A percentile compares a stretch with the other conserved stretches of the same genome.
Conservation (phyloP, 768 basidiomycete genomes). For the Tulasnella sp. region DNA sequence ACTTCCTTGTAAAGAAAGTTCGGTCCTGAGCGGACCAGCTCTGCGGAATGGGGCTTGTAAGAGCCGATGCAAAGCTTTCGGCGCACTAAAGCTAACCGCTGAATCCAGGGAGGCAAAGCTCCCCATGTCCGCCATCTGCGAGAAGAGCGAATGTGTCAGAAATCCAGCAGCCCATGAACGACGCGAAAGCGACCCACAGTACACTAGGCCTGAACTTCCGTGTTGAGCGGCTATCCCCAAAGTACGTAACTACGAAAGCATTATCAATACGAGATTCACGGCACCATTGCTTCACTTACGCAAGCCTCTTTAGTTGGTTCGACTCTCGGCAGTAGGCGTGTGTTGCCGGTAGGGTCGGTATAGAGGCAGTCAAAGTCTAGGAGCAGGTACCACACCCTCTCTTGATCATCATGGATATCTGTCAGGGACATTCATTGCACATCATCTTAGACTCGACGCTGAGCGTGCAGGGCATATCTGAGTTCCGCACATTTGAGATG, state of each 20-base stretch:
- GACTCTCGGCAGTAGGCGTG: not conserved
- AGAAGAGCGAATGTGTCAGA: not conserved
- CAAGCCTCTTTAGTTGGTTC: not conserved
- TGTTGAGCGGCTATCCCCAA: not conserved
- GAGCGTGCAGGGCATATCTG: not conserved
- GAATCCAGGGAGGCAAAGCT: not conserved
- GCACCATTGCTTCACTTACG: not conserved
- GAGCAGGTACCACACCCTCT: not conserved
- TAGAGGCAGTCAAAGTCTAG: not conserved
- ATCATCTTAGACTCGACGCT: not conserved
- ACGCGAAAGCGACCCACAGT: not conserved
- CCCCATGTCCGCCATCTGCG: not conserved
- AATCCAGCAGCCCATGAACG: not conserved
- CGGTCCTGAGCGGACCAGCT: not conserved
- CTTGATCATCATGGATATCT: not conserved
- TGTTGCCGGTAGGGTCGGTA: not conserved
- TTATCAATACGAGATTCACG: not conserved
- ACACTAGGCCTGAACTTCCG: not conserved
- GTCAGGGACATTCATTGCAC: not conserved
- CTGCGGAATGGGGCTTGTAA: not conserved
- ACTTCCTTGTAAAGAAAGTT: not conserved
- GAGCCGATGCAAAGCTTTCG: not conserved
- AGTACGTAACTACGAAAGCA: not conserved
- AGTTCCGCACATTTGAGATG: not conserved
- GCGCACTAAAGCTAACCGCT: not conserved